phyloP scores from a whole-genome alignment of 2,329 filamentous ascomycete species.

The Aspergillus caelatus region DNA sequence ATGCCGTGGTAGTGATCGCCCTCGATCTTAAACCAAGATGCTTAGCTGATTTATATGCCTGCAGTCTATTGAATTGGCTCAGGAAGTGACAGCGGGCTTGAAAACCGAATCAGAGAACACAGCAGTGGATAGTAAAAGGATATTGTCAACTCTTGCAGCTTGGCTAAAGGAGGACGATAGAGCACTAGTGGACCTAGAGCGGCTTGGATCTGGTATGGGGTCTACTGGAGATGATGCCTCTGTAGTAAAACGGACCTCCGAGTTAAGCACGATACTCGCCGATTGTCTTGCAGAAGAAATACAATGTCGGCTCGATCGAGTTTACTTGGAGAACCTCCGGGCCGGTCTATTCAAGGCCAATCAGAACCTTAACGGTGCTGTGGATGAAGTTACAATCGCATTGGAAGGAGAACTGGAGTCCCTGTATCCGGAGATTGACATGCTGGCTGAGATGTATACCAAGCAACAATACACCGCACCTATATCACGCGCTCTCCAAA shows the following conservation, averaged over 20 bases:
- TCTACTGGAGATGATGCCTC: slow-evolving; percentile 32
- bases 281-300: slow-evolving; percentile 41
- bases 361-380: background rate
- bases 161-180: slow-evolving; percentile 43
- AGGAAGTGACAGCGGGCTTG: slow-evolving; percentile 36
- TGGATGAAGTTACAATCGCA: slow-evolving; percentile 24
- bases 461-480: slow-evolving; percentile 46
- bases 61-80: slow-evolving; percentile 40
- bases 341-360: slow-evolving; percentile 1
- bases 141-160: slow-evolving; percentile 35
- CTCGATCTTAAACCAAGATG: background rate
- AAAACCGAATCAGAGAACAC: slow-evolving; percentile 34
- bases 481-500: slow-evolving; percentile 39
- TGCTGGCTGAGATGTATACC: slow-evolving; percentile 46
- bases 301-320: slow-evolving; percentile 42
- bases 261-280: slow-evolving; percentile 35
- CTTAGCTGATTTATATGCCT: slow-evolving; percentile 16
- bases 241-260: slow-evolving; percentile 29
- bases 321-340: slow-evolving; percentile 39
- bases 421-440: slow-evolving; percentile 43
- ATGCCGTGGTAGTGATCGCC: slow-evolving; percentile 32
- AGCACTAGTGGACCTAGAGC: slow-evolving; percentile 34
- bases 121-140: slow-evolving; percentile 34
- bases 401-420: slow-evolving; percentile 43
- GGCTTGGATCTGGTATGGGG: slow-evolving; percentile 30